Conservation (phyloP, 2,329 filamentous ascomycete species). For the Fusarium beomiforme region DNA sequence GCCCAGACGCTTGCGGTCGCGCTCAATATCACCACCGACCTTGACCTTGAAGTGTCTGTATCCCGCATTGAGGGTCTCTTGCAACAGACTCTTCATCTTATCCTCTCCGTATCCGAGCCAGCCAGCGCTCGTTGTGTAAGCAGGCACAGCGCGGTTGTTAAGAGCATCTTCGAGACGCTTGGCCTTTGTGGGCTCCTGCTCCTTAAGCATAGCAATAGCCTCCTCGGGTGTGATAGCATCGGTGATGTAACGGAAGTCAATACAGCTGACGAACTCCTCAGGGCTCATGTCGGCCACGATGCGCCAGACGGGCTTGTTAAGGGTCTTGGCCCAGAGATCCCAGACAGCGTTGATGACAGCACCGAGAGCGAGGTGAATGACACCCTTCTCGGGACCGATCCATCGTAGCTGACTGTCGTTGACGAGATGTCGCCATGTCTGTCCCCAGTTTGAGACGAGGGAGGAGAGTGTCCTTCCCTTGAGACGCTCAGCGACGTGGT, state of each 20-base stretch:
- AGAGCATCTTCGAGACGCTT: slow-evolving; percentile 79
- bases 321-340: slow-evolving; percentile 93
- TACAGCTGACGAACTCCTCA: slow-evolving; percentile 85
- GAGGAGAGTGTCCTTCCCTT: slow-evolving; percentile 79
- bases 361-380: slow-evolving; percentile 90
- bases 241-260: slow-evolving; percentile 95
- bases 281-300: slow-evolving; percentile 91
- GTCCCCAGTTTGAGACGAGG: slow-evolving; percentile 82
- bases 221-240: slow-evolving; percentile 91
- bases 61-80: slow-evolving; percentile 78
- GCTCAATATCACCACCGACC: slow-evolving; percentile 78
- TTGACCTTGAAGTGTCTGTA: slow-evolving; percentile 93
- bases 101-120: slow-evolving; percentile 93
- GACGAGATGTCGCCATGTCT: slow-evolving; percentile 92
- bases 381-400: slow-evolving; percentile 94
- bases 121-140: slow-evolving; percentile 89
- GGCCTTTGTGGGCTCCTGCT: slow-evolving; percentile 73
- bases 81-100: slow-evolving; percentile 80
- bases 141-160: slow-evolving; percentile 79
- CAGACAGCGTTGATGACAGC: slow-evolving; percentile 91
- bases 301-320: slow-evolving; percentile 89
- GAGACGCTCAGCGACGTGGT: slow-evolving; percentile 80
- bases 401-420: slow-evolving; percentile 90
- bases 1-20: slow-evolving; percentile 74
- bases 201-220: slow-evolving; percentile 75